Percentiles rank a stretch among this genome's conserved stretches.
Evolutionary conservation across 495 filamentous ascomycete genomes (phyloP).

Genomic region (Neurospora sublineolata): DNA sequence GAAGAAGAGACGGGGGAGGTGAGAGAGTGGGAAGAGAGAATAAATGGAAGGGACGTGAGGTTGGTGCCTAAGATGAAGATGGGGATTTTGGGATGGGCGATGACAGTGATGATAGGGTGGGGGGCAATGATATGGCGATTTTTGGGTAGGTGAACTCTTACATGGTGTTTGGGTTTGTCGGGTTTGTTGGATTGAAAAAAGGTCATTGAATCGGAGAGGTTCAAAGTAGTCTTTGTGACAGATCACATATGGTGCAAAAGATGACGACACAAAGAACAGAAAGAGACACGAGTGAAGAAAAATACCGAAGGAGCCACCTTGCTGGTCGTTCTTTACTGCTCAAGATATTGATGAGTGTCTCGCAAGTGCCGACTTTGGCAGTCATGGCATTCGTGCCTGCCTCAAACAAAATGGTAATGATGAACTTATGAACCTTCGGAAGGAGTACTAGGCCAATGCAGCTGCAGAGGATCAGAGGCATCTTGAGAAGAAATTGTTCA

Average conservation of each 20-base stretch:
- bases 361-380: background rate
- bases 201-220: background rate
- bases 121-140: background rate
- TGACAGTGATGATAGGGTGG: background rate
- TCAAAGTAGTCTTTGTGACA: background rate
- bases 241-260: background rate
- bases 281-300: background rate
- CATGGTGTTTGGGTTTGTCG: background rate
- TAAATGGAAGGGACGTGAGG: background rate
- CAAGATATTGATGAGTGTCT: background rate
- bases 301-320: background rate
- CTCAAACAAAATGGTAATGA: background rate
- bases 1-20: slow-evolving; percentile 25
- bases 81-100: background rate
- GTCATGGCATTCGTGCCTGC: background rate
- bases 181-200: background rate
- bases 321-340: background rate
- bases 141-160: background rate
- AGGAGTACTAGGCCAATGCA: background rate
- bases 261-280: background rate
- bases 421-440: background rate
- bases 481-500: background rate
- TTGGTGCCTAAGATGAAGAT: background rate
- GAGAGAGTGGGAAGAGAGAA: background rate
- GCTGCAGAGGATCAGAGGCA: background rate